Conservation (phyloP, 2,329 filamentous ascomycete species). For the Fusarium palustre region DNA sequence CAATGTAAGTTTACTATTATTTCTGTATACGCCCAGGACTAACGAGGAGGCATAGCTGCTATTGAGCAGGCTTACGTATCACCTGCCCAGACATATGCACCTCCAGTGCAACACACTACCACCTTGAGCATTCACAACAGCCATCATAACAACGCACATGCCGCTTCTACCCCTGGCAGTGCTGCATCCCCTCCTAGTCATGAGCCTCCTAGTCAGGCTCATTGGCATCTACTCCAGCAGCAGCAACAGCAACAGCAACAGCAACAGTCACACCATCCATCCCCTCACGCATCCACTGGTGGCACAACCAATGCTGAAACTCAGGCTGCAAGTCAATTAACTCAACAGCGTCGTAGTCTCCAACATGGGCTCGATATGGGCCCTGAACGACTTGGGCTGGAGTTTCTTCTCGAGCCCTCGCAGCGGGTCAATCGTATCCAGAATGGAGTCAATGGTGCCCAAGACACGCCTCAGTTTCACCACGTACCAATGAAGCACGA, state of each 20-base stretch:
- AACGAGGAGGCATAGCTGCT: conserved; percentile 36
- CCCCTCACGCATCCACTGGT: conserved; percentile 8
- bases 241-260: conserved; percentile 26
- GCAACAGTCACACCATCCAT: conserved; percentile 27
- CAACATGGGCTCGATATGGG: conserved; percentile 70
- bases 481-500: conserved; percentile 65
- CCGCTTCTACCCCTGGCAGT: conserved; percentile 44
- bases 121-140: conserved; percentile 35
- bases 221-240: conserved; percentile 37
- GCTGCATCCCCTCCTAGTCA: conserved; percentile 43
- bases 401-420: conserved; percentile 75
- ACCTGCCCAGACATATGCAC: conserved; percentile 47
- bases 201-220: conserved; percentile 26
- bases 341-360: conserved; percentile 63
- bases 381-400: conserved; percentile 76
- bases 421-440: conserved; percentile 66
- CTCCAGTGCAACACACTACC: conserved; percentile 40
- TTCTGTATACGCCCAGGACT: not conserved
- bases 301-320: conserved; percentile 24
- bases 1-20: conserved; percentile 37
- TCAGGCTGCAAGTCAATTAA: conserved; percentile 48
- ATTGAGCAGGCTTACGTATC: conserved; percentile 51
- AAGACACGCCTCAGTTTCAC: conserved; percentile 58
- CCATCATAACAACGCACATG: conserved; percentile 43
- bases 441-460: conserved; percentile 61